Conservation (phyloP, 2,329 filamentous ascomycete species). For the Chrysosporium queenslandicum region DNA sequence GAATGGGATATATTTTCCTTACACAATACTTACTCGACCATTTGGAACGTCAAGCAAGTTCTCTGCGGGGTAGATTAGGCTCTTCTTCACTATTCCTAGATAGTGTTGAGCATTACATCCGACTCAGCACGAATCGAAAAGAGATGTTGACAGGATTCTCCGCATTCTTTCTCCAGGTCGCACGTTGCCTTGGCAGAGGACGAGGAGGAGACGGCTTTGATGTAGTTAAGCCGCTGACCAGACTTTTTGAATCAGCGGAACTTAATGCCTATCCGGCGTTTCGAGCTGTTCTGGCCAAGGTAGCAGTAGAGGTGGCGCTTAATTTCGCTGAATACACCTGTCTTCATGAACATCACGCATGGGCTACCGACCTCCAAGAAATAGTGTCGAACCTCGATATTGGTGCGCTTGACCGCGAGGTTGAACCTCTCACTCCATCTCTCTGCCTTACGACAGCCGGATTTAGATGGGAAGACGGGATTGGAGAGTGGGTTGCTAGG, state of each 20-base stretch:
- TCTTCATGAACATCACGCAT: conserved; percentile 31
- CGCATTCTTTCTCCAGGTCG: conserved; percentile 27
- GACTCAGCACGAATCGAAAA: conserved; percentile 23
- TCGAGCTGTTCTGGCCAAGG: conserved; percentile 26
- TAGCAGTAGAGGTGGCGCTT: conserved; percentile 34
- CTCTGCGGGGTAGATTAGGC: neutral
- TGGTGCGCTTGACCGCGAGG: conserved; percentile 3
- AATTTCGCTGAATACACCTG: conserved; percentile 32
- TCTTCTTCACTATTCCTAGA: conserved; percentile 13
- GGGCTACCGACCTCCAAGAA: conserved; percentile 33
- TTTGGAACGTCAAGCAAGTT: neutral
- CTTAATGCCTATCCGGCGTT: conserved; percentile 19
- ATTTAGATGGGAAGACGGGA: conserved; percentile 48
- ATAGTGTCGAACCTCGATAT: conserved; percentile 21
- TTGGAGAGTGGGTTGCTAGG: conserved; percentile 48
- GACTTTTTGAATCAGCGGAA: conserved; percentile 22
- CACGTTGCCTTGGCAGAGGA: conserved; percentile 26
- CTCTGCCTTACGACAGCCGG: conserved; percentile 16
- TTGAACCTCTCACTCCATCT: conserved; percentile 17
- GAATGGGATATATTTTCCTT: conserved; percentile 17
- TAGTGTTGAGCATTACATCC: conserved; percentile 26
- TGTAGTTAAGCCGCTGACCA: conserved; percentile 20
- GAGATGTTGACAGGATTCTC: conserved; percentile 29
- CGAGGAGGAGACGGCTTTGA: conserved; percentile 19
- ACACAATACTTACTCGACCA: conserved; percentile 14